These are phyloP conservation scores for Straminergon stramineum DNA, from an alignment of 225 moss, liverwort and hornwort genomes.

Conservation along the genomic window DNA sequence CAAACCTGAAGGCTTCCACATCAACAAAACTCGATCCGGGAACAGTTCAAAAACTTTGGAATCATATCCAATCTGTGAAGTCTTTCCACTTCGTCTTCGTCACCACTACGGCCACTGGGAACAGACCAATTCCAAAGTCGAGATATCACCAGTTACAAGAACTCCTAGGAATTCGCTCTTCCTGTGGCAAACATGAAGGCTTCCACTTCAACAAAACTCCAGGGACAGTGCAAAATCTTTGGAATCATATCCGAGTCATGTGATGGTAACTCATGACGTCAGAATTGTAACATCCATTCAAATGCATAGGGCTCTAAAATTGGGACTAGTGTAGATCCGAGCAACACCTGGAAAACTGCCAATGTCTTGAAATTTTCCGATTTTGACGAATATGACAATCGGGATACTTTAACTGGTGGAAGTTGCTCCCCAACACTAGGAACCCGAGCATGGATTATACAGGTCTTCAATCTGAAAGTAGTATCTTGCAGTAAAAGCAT, in stretches of 20 bases:
- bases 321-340: background rate
- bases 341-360: background rate
- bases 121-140: background rate
- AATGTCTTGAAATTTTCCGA: background rate
- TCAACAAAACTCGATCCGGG: background rate
- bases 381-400: background rate
- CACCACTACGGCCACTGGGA: background rate
- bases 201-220: background rate
- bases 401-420: background rate
- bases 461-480: background rate
- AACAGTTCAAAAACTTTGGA: background rate
- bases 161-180: background rate
- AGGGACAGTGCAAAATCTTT: background rate
- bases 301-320: background rate
- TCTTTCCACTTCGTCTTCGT: conserved; percentile 11
- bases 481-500: background rate
- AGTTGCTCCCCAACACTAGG: background rate
- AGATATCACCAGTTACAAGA: background rate
- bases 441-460: background rate
- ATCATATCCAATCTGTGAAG: background rate
- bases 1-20: background rate
- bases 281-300: background rate
- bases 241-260: background rate
- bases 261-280: background rate
- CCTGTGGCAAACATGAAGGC: background rate